A percentile compares a stretch with the other conserved stretches of the same genome.
Conservation (phyloP, 805 yeast genomes). For the Grigorovia jiainica region DNA sequence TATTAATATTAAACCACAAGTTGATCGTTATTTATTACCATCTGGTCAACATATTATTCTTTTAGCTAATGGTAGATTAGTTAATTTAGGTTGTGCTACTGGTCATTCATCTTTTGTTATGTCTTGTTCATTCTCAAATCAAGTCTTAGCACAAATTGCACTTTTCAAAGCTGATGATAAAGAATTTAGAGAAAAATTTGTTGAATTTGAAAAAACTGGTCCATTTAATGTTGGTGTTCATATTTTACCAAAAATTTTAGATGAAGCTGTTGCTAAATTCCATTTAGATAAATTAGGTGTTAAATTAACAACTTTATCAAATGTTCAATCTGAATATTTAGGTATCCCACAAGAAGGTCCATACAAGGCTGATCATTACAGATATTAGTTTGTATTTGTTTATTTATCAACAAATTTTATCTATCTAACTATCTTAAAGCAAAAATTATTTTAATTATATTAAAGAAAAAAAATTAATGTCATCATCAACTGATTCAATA, state of each 20-base stretch:
- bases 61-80: constrained; percentile 98
- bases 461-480: too few species aligned
- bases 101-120: constrained; percentile 98
- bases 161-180: constrained; percentile 81
- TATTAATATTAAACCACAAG: constrained; percentile 98
- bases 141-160: constrained; percentile 97
- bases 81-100: constrained; percentile 98
- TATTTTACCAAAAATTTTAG: constrained; percentile 93
- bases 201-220: constrained; percentile 89
- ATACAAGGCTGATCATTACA: constrained; percentile 95
- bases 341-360: constrained; percentile 92
- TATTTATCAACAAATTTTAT: background rate
- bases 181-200: constrained; percentile 67
- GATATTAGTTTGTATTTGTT: constrained; percentile 63
- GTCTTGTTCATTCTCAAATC: constrained; percentile 99
- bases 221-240: constrained; percentile 89
- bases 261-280: constrained; percentile 96
- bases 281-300: constrained; percentile 94
- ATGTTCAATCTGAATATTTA: constrained; percentile 87
- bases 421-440: too few species aligned
- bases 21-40: constrained; percentile 87
- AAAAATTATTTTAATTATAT: too few species aligned
- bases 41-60: constrained; percentile 89
- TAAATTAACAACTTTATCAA: constrained; percentile 64
- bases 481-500: background rate